Conservation (phyloP, 192 early-diverging fungal species). For the Coemansia javaensis region DNA sequence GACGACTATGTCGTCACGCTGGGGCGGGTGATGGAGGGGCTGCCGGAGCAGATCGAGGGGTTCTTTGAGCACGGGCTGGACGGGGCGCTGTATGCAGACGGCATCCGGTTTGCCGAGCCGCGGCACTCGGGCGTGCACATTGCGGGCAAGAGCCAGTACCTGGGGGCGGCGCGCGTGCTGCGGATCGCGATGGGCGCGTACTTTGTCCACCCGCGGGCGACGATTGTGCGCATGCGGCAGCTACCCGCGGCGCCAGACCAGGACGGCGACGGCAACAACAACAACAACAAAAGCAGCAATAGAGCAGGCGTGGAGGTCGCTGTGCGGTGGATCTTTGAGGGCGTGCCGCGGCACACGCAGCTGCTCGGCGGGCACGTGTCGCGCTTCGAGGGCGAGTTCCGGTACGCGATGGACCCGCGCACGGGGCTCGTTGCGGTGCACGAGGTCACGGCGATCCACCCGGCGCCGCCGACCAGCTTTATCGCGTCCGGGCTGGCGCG, state of each 20-base stretch:
- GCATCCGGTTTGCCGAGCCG: slow-evolving; percentile 25
- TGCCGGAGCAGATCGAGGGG: slow-evolving; percentile 34
- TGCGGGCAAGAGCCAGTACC: slow-evolving; percentile 18
- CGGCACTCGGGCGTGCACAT: slow-evolving; percentile 32
- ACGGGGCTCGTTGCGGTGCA: slow-evolving; percentile 29
- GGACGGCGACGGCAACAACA: not conserved
- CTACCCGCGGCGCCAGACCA: not conserved
- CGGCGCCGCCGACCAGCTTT: slow-evolving; percentile 30
- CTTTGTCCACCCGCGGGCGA: slow-evolving; percentile 15
- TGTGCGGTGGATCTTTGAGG: slow-evolving; percentile 50
- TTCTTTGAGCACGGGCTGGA: slow-evolving; percentile 29
- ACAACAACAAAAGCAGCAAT: not conserved
- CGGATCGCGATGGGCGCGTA: slow-evolving; percentile 34
- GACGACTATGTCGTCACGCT: slow-evolving; percentile 28
- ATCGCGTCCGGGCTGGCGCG: slow-evolving; percentile 34
- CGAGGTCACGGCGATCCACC: slow-evolving; percentile 44
- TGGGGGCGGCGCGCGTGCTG: slow-evolving; percentile 25
- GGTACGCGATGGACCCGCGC: slow-evolving; percentile 24
- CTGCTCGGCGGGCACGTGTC: slow-evolving; percentile 22
- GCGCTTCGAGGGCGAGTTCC: slow-evolving; percentile 49
- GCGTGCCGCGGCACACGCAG: slow-evolving; percentile 26
- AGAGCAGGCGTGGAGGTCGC: slow-evolving; percentile 10
- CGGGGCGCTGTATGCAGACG: slow-evolving; percentile 12
- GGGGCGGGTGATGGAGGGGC: slow-evolving; percentile 36
- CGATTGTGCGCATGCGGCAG: slow-evolving; percentile 24